Conservation (phyloP, 2,329 filamentous ascomycete genomes). For the Hypoxylon sp. region DNA sequence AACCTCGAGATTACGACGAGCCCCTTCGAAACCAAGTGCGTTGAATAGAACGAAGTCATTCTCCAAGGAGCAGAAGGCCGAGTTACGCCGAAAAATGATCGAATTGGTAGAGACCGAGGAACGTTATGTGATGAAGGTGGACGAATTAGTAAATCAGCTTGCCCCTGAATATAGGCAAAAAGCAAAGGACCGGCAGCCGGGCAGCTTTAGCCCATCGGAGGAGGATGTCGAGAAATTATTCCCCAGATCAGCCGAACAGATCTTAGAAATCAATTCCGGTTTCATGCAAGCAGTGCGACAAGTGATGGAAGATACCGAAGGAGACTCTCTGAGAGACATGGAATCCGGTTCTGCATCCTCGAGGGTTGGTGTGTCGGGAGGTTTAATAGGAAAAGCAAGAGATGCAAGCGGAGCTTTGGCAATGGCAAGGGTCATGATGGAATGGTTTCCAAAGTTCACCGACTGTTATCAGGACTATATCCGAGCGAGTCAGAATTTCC, state of each 20-base stretch:
- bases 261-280: slow-evolving; percentile 83
- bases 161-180: slow-evolving; percentile 84
- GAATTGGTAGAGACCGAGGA: slow-evolving; percentile 95
- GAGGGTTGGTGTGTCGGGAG: slow-evolving; percentile 60
- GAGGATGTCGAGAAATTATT: slow-evolving; percentile 83
- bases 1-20: slow-evolving; percentile 85
- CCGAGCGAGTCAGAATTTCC: slow-evolving; percentile 88
- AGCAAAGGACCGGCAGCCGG: slow-evolving; percentile 69
- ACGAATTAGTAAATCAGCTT: slow-evolving; percentile 84
- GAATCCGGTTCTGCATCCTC: slow-evolving; percentile 69
- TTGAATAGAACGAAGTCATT: slow-evolving; percentile 85
- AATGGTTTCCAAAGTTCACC: slow-evolving; percentile 94
- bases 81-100: slow-evolving; percentile 87
- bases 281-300: slow-evolving; percentile 84
- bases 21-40: slow-evolving; percentile 87
- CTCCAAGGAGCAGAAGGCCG: slow-evolving; percentile 84
- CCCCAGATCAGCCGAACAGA: slow-evolving; percentile 82
- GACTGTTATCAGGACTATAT: slow-evolving; percentile 95
- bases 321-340: slow-evolving; percentile 82
- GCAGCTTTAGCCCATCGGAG: slow-evolving; percentile 79
- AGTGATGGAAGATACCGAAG: slow-evolving; percentile 86
- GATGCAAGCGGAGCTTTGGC: slow-evolving; percentile 84
- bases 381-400: slow-evolving; percentile 64
- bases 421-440: slow-evolving; percentile 84
- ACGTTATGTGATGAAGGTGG: slow-evolving; percentile 90